Percentiles rank a stretch among this genome's conserved stretches.
These are phyloP conservation scores for Saccharomycopsis sp. DNA, from an alignment of 805 yeast genomes.

Conservation along the genomic window DNA sequence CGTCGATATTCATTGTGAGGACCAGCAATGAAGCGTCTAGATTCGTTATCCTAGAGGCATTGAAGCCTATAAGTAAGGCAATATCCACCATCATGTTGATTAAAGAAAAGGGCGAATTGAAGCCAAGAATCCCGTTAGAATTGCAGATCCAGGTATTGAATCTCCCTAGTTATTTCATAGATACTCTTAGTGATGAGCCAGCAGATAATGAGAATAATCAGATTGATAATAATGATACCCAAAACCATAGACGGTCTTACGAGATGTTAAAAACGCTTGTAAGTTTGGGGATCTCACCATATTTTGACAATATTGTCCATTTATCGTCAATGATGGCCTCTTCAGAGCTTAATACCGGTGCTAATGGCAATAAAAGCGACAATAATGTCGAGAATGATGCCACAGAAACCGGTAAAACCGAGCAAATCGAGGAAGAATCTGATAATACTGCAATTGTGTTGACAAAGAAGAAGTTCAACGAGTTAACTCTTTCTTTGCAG, in stretches of 20 bases:
- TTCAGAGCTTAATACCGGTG: not conserved
- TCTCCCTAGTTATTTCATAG: conserved; percentile 28
- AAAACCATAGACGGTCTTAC: conserved; percentile 27
- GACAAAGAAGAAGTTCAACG: conserved; percentile 60
- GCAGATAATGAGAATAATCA: not conserved
- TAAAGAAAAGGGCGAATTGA: conserved; percentile 35
- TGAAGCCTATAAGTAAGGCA: conserved; percentile 12
- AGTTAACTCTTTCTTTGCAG: conserved; percentile 58
- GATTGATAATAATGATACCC: conserved; percentile 7
- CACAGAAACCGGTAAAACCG: conserved; percentile 10
- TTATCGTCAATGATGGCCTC: conserved; percentile 6
- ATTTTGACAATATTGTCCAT: conserved; percentile 48
- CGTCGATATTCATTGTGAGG: conserved; percentile 26
- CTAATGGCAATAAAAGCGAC: conserved; percentile 6
- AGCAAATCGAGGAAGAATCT: conserved; percentile 5
- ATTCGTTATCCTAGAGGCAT: conserved; percentile 17
- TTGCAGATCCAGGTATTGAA: conserved; percentile 32
- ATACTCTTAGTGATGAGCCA: not conserved
- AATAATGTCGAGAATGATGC: conserved; percentile 5
- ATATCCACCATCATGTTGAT: conserved; percentile 34
- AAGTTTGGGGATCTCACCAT: conserved; percentile 59
- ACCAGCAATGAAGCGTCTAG: not conserved
- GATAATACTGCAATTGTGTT: conserved; percentile 33
- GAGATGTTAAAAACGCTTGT: conserved; percentile 55
- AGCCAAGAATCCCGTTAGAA: conserved; percentile 24